Evolutionary conservation across 2,329 filamentous ascomycete genomes (phyloP).

Genomic region (Cercospora zeae-maydis): DNA sequence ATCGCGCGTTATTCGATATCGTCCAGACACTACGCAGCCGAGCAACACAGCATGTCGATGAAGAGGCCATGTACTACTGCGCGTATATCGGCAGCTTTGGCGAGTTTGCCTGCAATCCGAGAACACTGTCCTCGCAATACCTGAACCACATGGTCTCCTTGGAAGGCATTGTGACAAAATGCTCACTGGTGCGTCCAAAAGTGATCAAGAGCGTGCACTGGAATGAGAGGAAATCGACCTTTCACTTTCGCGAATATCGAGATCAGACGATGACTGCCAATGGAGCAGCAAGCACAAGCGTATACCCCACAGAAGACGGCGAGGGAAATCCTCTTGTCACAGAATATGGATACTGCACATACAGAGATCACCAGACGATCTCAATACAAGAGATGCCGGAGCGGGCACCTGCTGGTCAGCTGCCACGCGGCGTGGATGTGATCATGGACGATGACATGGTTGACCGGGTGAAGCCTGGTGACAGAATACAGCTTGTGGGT

Average conservation of each 20-base stretch:
- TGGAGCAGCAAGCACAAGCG: constrained; percentile 80
- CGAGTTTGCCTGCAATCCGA: constrained; percentile 88
- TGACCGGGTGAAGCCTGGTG: constrained; percentile 89
- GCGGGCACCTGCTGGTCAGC: constrained; percentile 86
- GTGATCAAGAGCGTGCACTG: constrained; percentile 98
- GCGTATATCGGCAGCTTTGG: constrained; percentile 97
- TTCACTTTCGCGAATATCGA: constrained; percentile 83
- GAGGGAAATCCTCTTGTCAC: constrained; percentile 89
- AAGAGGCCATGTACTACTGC: constrained; percentile 85
- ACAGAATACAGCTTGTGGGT: constrained; percentile 94
- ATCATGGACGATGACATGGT: constrained; percentile 96
- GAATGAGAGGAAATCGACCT: constrained; percentile 80
- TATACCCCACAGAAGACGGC: constrained; percentile 91
- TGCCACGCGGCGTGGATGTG: constrained; percentile 92
- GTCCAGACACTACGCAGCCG: constrained; percentile 75
- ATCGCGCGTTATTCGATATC: constrained; percentile 83
- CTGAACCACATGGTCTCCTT: constrained; percentile 96
- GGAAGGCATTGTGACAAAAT: constrained; percentile 95
- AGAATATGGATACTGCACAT: constrained; percentile 93
- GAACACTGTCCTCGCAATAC: constrained; percentile 82
- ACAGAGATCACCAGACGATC: constrained; percentile 94
- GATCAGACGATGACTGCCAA: constrained; percentile 96
- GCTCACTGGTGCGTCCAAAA: constrained; percentile 91
- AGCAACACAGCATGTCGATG: constrained; percentile 68
- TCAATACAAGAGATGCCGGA: constrained; percentile 99